Base-by-base conservation (phyloP, 257 asterid species). In the Solanum sparsipilum region DNA sequence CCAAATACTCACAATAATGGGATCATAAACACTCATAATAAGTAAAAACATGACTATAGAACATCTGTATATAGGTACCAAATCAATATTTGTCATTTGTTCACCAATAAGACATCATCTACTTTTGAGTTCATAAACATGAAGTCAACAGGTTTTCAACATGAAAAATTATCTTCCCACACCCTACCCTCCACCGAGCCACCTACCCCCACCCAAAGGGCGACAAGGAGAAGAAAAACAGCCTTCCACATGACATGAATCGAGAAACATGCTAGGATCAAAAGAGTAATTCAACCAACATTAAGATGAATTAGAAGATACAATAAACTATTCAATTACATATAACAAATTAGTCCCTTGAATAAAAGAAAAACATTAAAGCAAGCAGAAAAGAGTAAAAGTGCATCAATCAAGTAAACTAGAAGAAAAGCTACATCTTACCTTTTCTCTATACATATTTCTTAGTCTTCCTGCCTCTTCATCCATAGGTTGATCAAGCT, bases 401-500 rank as follows among this genome's bases (percentile, higher is more conserved):
- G 67, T 46, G 68, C 68, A 29, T 16, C 68, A 44, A 81, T 46
- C 70, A 27, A 81, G 39, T 46, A 29, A 20, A 79, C 25, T 25
- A 70, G 56, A 72, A 76, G 79, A 60, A 58, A 29, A 84, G 41
- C 31, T 13, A 20, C 81, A 39, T 35, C 74, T 75, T 65, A 94
- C 99, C 99, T 97, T 95, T 92, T 97, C 98, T 90, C 96, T 91
- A 39, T 92, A 94, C 99, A 94, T 92, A 88, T 94, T 93, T 86
- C 92, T 95, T 39, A 97, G 95, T 74, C 92, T 94, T 41, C 94
- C 99, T 91, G 98, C 99, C 79, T 97, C 99, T 92, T 96, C 99
- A 74, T 97, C 99, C 99, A 97, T 95, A 29, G 99, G 98, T 87
- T 97, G 99, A 94, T 97, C 99, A 88, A 97, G 94, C 91, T 94